Percentiles rank a stretch among this genome's conserved stretches.
These are phyloP conservation scores for Miamiensis avidus DNA, from an alignment of 169 alveolate genomes.

Conservation along the genomic window DNA sequence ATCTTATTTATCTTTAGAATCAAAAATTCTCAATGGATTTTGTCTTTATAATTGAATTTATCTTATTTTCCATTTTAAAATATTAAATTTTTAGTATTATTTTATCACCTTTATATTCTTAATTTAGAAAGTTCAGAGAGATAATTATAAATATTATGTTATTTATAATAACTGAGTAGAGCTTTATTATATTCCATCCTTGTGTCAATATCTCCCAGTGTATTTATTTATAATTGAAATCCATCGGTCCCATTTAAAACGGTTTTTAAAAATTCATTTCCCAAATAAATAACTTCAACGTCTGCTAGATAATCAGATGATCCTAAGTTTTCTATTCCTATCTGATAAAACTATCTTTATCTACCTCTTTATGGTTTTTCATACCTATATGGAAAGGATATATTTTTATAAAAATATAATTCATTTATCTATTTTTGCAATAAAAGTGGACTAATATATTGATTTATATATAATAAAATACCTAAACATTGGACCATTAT, in stretches of 20 bases:
- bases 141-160: too few species aligned
- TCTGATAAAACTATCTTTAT: slow-evolving; percentile 24
- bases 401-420: too few species aligned
- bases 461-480: too few species aligned
- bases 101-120: not conserved
- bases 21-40: slow-evolving; percentile 40
- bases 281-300: not conserved
- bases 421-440: too few species aligned
- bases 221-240: too few species aligned
- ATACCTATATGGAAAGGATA: too few species aligned
- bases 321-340: slow-evolving; percentile 37
- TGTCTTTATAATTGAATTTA: too few species aligned
- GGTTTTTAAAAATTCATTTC: too few species aligned
- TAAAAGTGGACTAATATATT: too few species aligned
- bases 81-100: too few species aligned
- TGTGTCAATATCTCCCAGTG: not conserved
- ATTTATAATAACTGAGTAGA: not conserved
- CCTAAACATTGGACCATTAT: slow-evolving; percentile 40
- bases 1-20: slow-evolving; percentile 40
- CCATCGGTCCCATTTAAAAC: not conserved
- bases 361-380: slow-evolving; percentile 49
- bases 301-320: not conserved
- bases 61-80: too few species aligned
- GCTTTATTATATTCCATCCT: not conserved
- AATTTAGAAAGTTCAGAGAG: not conserved